These are phyloP conservation scores for Echinochloa phyllopogon DNA, from an alignment of 176 grass and related monocot species.

Conservation along the genomic window DNA sequence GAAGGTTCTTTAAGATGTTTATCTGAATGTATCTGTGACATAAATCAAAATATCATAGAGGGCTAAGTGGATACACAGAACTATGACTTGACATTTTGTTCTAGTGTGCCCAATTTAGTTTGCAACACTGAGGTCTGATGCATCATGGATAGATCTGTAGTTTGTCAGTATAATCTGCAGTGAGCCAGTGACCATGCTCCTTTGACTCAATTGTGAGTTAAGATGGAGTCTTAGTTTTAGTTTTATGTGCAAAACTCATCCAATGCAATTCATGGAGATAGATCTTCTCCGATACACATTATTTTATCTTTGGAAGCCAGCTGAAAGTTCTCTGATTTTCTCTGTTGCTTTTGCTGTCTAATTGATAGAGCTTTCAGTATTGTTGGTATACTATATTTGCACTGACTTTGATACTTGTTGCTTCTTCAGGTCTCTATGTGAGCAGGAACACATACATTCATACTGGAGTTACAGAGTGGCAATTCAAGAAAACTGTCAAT, in stretches of 20 bases:
- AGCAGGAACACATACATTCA: conserved; percentile 98
- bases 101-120: not conserved
- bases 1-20: conserved; percentile 19
- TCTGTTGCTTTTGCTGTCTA: conserved; percentile 27
- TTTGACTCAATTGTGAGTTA: not conserved
- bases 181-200: conserved; percentile 2
- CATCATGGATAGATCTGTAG: conserved; percentile 1
- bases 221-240: not conserved
- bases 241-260: not conserved
- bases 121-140: conserved; percentile 8
- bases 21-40: not conserved
- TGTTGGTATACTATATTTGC: conserved; percentile 8
- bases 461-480: conserved; percentile 90
- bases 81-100: not conserved
- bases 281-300: not conserved
- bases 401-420: conserved; percentile 28
- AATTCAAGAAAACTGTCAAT: conserved; percentile 95
- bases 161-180: conserved; percentile 1
- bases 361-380: not conserved
- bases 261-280: not conserved
- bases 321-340: not conserved
- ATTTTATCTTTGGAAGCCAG: conserved; percentile 4
- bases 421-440: conserved; percentile 87
- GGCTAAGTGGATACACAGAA: conserved; percentile 23
- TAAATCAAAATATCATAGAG: not conserved